Percentiles rank a stretch among this genome's conserved stretches.
Conservation (phyloP, 768 basidiomycete species). For the Collybia mongolica region DNA sequence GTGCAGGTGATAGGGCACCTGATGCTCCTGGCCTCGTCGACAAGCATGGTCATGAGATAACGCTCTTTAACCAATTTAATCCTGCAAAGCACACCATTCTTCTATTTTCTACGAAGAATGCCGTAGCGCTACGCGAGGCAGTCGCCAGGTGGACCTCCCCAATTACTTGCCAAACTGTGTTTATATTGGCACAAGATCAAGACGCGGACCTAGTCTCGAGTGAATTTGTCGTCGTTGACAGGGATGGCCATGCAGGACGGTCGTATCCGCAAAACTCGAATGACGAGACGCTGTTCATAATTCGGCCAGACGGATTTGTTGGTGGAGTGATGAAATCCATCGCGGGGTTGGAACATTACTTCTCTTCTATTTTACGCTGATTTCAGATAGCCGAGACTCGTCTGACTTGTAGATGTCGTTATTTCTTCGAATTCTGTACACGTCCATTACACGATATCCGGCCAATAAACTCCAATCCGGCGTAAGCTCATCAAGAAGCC, state of each 20-base stretch:
- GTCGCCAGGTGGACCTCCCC: background rate
- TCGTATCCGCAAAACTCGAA: background rate
- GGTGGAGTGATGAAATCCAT: background rate
- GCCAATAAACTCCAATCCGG: no score
- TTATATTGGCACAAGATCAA: background rate
- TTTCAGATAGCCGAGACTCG: no score
- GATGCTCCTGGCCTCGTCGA: constrained; percentile 25
- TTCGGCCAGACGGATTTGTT: background rate
- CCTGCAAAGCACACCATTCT: background rate
- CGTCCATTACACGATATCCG: no score
- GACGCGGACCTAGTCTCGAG: no score
- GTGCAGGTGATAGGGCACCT: constrained; percentile 33
- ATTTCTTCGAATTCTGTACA: no score
- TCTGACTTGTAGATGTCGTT: no score
- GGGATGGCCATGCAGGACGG: background rate
- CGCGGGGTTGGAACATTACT: background rate
- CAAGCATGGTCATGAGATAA: background rate
- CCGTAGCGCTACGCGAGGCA: background rate
- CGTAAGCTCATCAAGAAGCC: no score
- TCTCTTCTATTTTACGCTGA: background rate
- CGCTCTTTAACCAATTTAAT: background rate
- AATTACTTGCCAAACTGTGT: background rate
- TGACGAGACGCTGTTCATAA: background rate
- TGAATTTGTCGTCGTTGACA: background rate
- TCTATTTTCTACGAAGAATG: background rate